Conservation (phyloP, 164 flowering plant genomes). For the Tetracentron sinense region DNA sequence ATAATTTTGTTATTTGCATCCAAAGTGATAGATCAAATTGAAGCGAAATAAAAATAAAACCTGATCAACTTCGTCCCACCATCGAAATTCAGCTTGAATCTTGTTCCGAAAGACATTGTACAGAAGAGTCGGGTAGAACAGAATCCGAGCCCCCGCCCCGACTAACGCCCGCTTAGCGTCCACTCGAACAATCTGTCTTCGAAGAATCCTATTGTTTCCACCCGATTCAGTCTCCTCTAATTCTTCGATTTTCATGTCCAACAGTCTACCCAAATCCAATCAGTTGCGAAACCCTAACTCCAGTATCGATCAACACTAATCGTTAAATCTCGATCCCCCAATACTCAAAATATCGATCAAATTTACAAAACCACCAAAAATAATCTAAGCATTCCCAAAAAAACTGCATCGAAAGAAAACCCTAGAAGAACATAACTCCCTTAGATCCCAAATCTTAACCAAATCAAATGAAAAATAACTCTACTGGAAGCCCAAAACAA, state of each 20-base stretch:
- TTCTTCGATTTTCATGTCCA: slow-evolving; percentile 16
- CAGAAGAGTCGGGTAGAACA: slow-evolving; percentile 84
- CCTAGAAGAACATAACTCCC: neutral
- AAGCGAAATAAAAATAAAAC: slow-evolving; percentile 33
- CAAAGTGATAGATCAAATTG: too few relatives aligned
- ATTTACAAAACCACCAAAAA: neutral
- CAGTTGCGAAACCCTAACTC: slow-evolving; percentile 3
- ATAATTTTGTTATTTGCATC: too few relatives aligned
- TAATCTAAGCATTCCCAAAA: neutral
- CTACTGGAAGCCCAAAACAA: neutral
- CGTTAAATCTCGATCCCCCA: too few relatives aligned
- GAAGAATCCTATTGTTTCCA: neutral
- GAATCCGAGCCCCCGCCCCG: slow-evolving; percentile 79
- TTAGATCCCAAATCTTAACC: slow-evolving; percentile 1
- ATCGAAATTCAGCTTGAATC: slow-evolving; percentile 68
- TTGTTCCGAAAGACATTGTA: slow-evolving; percentile 78
- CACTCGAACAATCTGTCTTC: slow-evolving; percentile 18
- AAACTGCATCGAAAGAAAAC: neutral
- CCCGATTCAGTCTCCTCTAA: slow-evolving; percentile 9
- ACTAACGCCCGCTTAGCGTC: slow-evolving; percentile 68
- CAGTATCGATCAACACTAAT: too few relatives aligned
- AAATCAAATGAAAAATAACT: neutral
- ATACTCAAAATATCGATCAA: too few relatives aligned
- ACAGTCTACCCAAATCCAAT: neutral
- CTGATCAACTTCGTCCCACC: slow-evolving; percentile 95